Base-by-base conservation (phyloP, 257 asterid species). In the Lantana camara region DNA sequence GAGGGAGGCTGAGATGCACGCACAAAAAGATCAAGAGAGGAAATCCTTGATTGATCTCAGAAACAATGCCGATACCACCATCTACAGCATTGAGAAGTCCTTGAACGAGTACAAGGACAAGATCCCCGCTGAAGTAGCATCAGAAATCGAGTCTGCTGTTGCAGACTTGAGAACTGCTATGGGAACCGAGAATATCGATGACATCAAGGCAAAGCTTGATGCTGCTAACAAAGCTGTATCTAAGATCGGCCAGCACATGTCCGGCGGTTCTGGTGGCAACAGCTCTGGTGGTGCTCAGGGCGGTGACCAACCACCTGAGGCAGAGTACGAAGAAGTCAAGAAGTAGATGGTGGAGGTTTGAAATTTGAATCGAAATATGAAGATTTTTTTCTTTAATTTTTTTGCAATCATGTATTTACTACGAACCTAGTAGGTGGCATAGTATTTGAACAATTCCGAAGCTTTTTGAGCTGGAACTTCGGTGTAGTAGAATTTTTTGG, bases 301-400 rank as follows among this genome's bases (percentile, higher is more conserved):
- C n/a, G 86, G 83, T 1, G 77, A 75, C 4, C 85, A 80, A 66
- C 55, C 89, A 4, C 92, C 85, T 0, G 89, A 85, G 79, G 92
- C 92, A 0, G 92, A 82, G 23, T 85, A 82, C 1, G 92, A 85
- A 79, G 92, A 85, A 66, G 85, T 79, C 15, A 85, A 85, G 85
- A 85, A 85, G 75, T 82, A 72, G 55, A 56, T 4, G 1, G 1
- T 30, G 23, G n/a, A n/a, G n/a, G n/a, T n/a, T n/a, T n/a, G n/a
- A n/a, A n/a, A n/a, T n/a, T n/a, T n/a, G n/a, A n/a, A n/a, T n/a
- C n/a, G n/a, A n/a, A n/a, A n/a, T n/a, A n/a, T n/a, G n/a, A n/a
- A n/a, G n/a, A n/a, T n/a, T n/a, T n/a, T n/a, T n/a, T n/a, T n/a
- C n/a, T n/a, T n/a, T n/a, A n/a, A 27, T 2, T 27, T 27, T 27